phyloP scores from a whole-genome alignment of 805 yeast genomes.

The Yamadazyma paraphyllophila region DNA sequence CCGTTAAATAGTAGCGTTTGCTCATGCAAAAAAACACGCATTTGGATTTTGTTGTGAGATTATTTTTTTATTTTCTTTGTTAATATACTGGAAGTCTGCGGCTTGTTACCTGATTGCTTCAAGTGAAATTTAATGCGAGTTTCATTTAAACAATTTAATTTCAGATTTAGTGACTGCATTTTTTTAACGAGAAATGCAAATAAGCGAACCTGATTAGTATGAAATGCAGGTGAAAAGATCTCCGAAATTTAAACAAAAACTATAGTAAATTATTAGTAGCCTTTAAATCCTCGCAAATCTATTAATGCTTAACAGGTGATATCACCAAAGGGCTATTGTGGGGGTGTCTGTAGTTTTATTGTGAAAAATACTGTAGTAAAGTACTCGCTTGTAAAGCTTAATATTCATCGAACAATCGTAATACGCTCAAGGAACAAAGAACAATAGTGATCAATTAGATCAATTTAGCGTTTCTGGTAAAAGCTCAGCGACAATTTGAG shows the following conservation, averaged over 20 bases:
- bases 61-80: background rate
- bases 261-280: no score
- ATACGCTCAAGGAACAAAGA: slow-evolving; percentile 1
- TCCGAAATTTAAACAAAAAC: background rate
- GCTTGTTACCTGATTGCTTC: background rate
- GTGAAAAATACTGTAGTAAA: background rate
- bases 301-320: no score
- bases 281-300: no score
- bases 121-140: slow-evolving; percentile 9
- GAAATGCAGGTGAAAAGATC: background rate
- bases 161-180: slow-evolving; percentile 9
- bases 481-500: background rate
- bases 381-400: background rate
- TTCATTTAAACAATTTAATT: slow-evolving; percentile 8
- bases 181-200: background rate
- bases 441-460: slow-evolving; percentile 3
- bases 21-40: background rate
- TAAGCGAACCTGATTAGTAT: background rate
- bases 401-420: background rate
- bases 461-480: slow-evolving; percentile 4
- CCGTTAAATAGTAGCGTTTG: background rate
- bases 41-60: background rate
- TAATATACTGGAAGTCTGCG: background rate
- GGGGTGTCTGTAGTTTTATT: no score
- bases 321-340: no score